These are phyloP conservation scores for Gracilaria caudata DNA, from an alignment of 23 red algal genomes.

Conservation along the genomic window DNA sequence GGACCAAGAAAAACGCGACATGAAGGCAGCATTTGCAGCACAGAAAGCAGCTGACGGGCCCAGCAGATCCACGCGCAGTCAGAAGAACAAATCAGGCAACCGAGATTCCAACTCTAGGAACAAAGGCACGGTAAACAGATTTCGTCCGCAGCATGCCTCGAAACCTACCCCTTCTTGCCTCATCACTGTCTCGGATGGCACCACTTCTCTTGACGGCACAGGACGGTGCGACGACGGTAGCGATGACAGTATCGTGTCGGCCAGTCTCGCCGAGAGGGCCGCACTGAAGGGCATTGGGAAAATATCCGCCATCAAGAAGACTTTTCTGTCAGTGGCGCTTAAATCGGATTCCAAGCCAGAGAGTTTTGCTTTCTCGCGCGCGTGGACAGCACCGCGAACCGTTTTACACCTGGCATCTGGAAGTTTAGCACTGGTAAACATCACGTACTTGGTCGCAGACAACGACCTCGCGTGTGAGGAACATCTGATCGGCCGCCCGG, in stretches of 20 bases:
- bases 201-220: not conserved
- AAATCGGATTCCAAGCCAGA: not conserved
- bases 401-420: not conserved
- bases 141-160: not conserved
- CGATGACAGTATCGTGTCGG: not conserved
- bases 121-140: not conserved
- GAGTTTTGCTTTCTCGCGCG: not conserved
- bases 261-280: not conserved
- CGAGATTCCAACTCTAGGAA: not conserved
- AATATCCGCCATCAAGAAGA: not conserved
- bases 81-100: not conserved
- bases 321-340: not conserved
- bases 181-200: not conserved
- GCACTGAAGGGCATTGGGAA: not conserved
- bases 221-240: not conserved
- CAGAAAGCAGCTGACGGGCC: conserved; percentile 4
- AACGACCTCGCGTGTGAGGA: not conserved
- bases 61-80: not conserved
- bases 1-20: conserved; percentile 1
- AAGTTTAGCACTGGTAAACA: not conserved
- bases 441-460: not conserved
- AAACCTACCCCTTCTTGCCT: not conserved
- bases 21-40: conserved; percentile 4
- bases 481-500: not conserved
- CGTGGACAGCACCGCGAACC: not conserved